A percentile compares a stretch with the other conserved stretches of the same genome.
Evolutionary conservation across 345 rosid genomes (phyloP).

Genomic region (Hibiscus tridactylites): DNA sequence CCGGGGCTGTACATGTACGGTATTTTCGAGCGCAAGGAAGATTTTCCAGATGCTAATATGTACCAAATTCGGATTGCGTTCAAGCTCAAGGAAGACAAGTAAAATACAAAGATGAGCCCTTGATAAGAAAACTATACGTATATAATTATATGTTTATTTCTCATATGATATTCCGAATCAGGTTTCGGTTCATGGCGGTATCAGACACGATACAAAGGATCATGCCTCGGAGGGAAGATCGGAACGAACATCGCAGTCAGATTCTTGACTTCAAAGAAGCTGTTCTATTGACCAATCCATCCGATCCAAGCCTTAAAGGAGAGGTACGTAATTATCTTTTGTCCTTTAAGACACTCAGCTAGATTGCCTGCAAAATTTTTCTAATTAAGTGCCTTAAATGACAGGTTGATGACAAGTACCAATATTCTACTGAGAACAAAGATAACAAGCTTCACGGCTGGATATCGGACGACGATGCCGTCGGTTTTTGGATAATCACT

Average conservation of each 20-base stretch:
- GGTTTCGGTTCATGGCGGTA: constrained; percentile 76
- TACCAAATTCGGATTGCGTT: constrained; percentile 80
- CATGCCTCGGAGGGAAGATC: constrained; percentile 62
- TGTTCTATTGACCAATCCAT: constrained; percentile 63
- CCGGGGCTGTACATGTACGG: constrained; percentile 68
- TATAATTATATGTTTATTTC: neutral
- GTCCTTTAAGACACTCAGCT: no score
- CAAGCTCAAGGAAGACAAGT: constrained; percentile 59
- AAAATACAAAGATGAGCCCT: constrained; percentile 1
- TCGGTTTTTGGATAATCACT: constrained; percentile 88
- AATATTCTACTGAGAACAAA: constrained; percentile 49
- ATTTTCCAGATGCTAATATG: constrained; percentile 84
- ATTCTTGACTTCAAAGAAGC: constrained; percentile 76
- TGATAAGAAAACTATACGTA: neutral
- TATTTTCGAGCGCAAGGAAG: constrained; percentile 59
- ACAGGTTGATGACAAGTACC: constrained; percentile 77
- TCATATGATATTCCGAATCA: constrained; percentile 6
- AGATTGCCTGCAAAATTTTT: no score
- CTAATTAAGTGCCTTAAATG: no score
- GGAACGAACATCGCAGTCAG: constrained; percentile 19
- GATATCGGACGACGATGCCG: constrained; percentile 33
- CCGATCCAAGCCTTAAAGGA: constrained; percentile 42
- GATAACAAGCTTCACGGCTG: constrained; percentile 73
- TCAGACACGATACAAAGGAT: constrained; percentile 58
- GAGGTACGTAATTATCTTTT: constrained; percentile 20